Evolutionary conservation across 164 flowering plant genomes (phyloP).

Genomic region (Magnolia officinalis): DNA sequence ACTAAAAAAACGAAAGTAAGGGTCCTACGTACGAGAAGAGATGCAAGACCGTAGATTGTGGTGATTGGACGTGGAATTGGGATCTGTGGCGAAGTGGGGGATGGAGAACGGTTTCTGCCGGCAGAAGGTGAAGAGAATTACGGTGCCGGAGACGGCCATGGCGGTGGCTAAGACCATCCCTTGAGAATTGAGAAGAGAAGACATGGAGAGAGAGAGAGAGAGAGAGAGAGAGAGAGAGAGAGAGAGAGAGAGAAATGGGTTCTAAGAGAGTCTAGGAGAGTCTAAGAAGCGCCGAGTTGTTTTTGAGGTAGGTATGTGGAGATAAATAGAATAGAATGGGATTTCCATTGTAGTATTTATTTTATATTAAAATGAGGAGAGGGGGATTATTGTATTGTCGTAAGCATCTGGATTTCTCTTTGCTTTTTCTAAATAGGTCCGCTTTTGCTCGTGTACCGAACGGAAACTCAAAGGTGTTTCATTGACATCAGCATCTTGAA

Average conservation of each 20-base stretch:
- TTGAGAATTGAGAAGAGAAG: constrained; percentile 53
- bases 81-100: constrained; percentile 11
- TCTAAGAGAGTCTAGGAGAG: background rate
- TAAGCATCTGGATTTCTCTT: constrained; percentile 1
- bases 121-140: constrained; percentile 51
- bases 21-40: constrained; percentile 42
- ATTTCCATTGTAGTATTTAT: background rate
- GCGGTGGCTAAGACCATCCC: constrained; percentile 62
- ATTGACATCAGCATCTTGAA: background rate
- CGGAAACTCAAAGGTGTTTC: constrained; percentile 26
- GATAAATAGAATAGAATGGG: background rate
- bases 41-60: constrained; percentile 48
- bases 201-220: constrained; percentile 24
- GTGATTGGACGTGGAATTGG: constrained; percentile 10
- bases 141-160: constrained; percentile 72
- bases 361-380: too few relatives aligned
- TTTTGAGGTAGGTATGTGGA: background rate
- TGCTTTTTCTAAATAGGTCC: background rate
- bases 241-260: background rate
- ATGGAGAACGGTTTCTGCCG: constrained; percentile 38
- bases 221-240: background rate
- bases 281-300: background rate
- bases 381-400: background rate
- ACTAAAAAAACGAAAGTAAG: background rate
- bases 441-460: constrained; percentile 1